Evolutionary conservation across 2,329 filamentous ascomycete genomes (phyloP), one percentile per base, ranked within the genome.

Genomic region (Daldinia eschscholtzii): DNA sequence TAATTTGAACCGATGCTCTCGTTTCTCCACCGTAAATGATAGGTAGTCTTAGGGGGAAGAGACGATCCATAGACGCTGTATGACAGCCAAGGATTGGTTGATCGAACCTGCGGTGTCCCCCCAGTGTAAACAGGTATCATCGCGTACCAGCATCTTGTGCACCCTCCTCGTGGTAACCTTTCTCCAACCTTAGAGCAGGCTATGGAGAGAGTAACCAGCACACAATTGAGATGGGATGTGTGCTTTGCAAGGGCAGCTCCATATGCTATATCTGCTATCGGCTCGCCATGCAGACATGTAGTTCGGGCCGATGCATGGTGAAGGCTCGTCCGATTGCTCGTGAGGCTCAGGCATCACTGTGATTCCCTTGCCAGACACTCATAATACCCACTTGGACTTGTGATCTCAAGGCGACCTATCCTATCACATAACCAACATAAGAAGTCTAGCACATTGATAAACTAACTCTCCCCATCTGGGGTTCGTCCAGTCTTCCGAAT

Each of bases 241-340:
- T 23, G 39, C 6, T 48, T 39, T 56, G 23, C 48, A 64, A 28
- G 44, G 60, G 37, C 50, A 37, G 23, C 13, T 41, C 30, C 50
- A 39, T 23, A 62, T 13, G 41, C 30, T 52, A 39, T 23, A 62
- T 44, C 46, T 42, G 23, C 50, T 15, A 57, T 64, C 64, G 66
- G 70, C 55, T 58, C 39, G 41, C 30, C 39, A 50, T 57, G 39
- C 44, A 37, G 46, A 63, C 26, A 53, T 30, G 33, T 41, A 67
- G 61, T 50, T 66, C 71, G 69, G 71, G 41, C 64, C 69, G 66
- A 58, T 65, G 62, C 63, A 64, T 67, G 13, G 15, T 28, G 3
- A 56, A 15, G 3, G 57, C 42, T 53, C 68, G 55, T 65, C 66
- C 61, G 57, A 65, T 53, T 67, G 15, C 58, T 61, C 33, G 55